phyloP scores from a whole-genome alignment of 768 basidiomycete species.

The Leccinum variicolor region DNA sequence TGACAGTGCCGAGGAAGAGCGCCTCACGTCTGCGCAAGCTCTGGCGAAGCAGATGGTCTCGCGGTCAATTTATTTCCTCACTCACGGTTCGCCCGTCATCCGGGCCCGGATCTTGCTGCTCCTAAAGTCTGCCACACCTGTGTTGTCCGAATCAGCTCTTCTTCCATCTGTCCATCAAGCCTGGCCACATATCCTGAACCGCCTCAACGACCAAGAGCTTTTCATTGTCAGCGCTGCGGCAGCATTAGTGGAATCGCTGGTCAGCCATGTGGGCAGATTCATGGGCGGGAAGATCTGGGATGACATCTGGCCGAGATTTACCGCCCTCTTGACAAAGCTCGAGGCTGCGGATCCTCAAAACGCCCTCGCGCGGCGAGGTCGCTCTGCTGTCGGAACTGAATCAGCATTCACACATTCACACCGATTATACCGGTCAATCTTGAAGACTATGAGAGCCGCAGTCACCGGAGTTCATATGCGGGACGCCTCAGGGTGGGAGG shows the following conservation, averaged over 20 bases:
- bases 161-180: conserved; percentile 83
- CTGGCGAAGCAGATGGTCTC: conserved; percentile 84
- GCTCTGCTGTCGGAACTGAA: conserved; percentile 53
- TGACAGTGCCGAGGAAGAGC: conserved; percentile 39
- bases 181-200: conserved; percentile 93
- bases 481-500: conserved; percentile 77
- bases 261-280: conserved; percentile 71
- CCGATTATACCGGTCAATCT: conserved; percentile 70
- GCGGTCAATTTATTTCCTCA: conserved; percentile 86
- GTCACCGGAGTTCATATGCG: conserved; percentile 64
- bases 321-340: conserved; percentile 53
- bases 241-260: conserved; percentile 67
- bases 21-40: conserved; percentile 66
- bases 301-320: conserved; percentile 89
- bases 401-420: conserved; percentile 81
- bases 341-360: conserved; percentile 61
- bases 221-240: conserved; percentile 82
- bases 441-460: conserved; percentile 70
- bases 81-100: conserved; percentile 83
- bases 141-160: conserved; percentile 68
- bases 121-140: conserved; percentile 68
- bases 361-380: conserved; percentile 60
- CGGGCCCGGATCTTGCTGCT: conserved; percentile 80
- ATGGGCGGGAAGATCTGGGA: conserved; percentile 87
- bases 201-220: conserved; percentile 67